Percentiles rank a stretch among this genome's conserved stretches.
These are phyloP conservation scores for Brachypodium distachyon DNA, from an alignment of 202 grass and related monocot species.

Conservation along the genomic window DNA sequence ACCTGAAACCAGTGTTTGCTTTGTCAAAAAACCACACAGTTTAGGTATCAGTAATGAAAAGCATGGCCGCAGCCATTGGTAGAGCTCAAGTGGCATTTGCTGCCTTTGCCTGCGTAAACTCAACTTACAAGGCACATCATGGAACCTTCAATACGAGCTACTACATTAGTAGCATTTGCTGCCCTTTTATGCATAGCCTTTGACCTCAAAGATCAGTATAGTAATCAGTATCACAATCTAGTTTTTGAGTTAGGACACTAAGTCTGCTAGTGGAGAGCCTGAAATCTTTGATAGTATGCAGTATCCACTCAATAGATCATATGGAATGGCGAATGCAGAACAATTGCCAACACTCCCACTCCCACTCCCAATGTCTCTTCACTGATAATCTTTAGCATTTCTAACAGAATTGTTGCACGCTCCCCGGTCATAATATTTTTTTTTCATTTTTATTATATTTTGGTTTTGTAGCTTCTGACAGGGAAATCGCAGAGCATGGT, in stretches of 20 bases:
- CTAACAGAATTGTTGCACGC: not conserved
- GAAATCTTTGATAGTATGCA: slow-evolving; percentile 1
- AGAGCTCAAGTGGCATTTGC: not conserved
- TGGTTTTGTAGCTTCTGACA: slow-evolving; percentile 45
- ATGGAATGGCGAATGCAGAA: not conserved
- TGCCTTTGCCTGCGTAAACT: slow-evolving; percentile 9
- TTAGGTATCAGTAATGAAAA: not conserved
- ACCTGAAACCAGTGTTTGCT: not conserved
- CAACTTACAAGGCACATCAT: not conserved
- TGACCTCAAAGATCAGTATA: not conserved
- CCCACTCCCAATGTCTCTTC: not conserved
- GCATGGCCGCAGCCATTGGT: not conserved
- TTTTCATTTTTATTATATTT: slow-evolving; percentile 17
- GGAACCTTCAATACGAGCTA: not conserved
- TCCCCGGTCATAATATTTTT: not conserved
- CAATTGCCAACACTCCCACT: not conserved
- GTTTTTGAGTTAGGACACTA: not conserved
- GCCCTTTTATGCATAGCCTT: not conserved
- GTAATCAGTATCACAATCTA: not conserved
- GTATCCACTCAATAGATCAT: not conserved
- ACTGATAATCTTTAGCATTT: not conserved
- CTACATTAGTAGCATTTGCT: not conserved
- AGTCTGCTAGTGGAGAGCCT: not conserved
- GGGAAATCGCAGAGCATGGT: slow-evolving; percentile 51
- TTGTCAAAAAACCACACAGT: not conserved